Conservation (phyloP, 2,329 filamentous ascomycete species). For the Didymella sp. region DNA sequence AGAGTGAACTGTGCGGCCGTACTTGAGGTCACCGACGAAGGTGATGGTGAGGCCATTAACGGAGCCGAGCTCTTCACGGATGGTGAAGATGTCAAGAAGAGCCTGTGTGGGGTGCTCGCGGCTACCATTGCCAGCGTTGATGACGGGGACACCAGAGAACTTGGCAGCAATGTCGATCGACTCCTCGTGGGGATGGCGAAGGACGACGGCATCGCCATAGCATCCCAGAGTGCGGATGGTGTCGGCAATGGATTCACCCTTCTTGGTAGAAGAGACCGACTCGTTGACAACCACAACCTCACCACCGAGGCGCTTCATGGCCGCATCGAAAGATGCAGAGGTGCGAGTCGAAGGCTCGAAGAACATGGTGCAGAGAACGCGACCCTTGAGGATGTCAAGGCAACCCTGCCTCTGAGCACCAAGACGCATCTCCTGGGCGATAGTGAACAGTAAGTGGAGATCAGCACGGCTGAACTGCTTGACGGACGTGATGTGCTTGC, state of each 20-base stretch:
- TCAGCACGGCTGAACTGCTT: slow-evolving; percentile 87
- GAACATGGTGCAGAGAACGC: slow-evolving; percentile 90
- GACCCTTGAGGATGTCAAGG: slow-evolving; percentile 83
- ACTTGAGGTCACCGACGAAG: slow-evolving; percentile 90
- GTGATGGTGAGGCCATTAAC: slow-evolving; percentile 96
- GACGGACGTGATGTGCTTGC: slow-evolving; percentile 88
- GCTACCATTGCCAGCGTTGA: slow-evolving; percentile 96
- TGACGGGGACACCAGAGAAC: slow-evolving; percentile 87
- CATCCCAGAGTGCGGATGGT: slow-evolving; percentile 91
- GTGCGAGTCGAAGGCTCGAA: slow-evolving; percentile 97
- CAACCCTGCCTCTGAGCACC: slow-evolving; percentile 92
- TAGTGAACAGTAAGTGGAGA: slow-evolving; percentile 91
- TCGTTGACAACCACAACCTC: slow-evolving; percentile 83
- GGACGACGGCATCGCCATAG: slow-evolving; percentile 94
- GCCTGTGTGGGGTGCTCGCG: slow-evolving; percentile 97
- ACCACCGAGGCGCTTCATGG: slow-evolving; percentile 97
- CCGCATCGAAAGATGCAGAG: slow-evolving; percentile 93
- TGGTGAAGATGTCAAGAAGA: slow-evolving; percentile 97
- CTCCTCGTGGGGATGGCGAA: slow-evolving; percentile 85
- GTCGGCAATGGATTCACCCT: slow-evolving; percentile 93
- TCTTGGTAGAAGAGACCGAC: slow-evolving; percentile 84
- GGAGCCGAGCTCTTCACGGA: slow-evolving; percentile 94
- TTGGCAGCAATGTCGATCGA: slow-evolving; percentile 84
- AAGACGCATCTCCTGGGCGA: slow-evolving; percentile 96
- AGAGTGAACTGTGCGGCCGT: slow-evolving; percentile 94